These are phyloP conservation scores for Phytophthora hibernalis DNA, from an alignment of 352 stramenopile genomes.

Conservation along the genomic window DNA sequence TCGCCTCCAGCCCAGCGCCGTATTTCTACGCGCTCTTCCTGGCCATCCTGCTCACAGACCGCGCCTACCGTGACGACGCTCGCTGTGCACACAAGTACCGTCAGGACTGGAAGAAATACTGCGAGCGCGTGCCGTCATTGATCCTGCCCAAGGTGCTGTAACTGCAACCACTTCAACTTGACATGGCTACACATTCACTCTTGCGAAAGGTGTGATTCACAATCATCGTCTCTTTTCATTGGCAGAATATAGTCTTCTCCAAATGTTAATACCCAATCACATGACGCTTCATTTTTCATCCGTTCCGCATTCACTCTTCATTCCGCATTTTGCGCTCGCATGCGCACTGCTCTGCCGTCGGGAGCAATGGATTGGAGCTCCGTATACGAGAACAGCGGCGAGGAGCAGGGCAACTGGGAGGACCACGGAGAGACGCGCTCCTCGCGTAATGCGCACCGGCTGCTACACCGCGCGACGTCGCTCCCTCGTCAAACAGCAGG, in stretches of 20 bases:
- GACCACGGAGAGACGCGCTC: constrained; percentile 79
- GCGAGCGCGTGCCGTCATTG: constrained; percentile 85
- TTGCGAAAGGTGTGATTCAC: not conserved
- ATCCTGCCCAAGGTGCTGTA: constrained; percentile 89
- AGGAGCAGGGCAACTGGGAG: constrained; percentile 67
- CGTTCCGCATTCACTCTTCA: not conserved
- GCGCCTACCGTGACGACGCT: constrained; percentile 95
- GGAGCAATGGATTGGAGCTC: constrained; percentile 78
- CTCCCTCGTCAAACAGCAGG: constrained; percentile 49
- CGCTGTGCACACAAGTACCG: constrained; percentile 96
- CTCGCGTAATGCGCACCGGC: constrained; percentile 68
- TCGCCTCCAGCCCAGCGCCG: constrained; percentile 64
- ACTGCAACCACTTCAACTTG: constrained; percentile 2
- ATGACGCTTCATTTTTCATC: too few species aligned
- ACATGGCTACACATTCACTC: not conserved
- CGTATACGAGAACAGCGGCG: constrained; percentile 78
- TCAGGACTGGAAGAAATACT: constrained; percentile 96
- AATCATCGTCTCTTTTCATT: not conserved
- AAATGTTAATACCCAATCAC: not conserved
- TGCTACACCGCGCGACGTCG: constrained; percentile 70
- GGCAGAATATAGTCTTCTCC: not conserved
- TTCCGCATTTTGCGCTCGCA: not conserved
- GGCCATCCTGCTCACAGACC: constrained; percentile 94
- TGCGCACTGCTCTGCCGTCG: not conserved
- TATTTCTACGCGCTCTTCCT: constrained; percentile 94